phyloP scores from a whole-genome alignment of 148 eudicot genomes.

The Persicaria maculosa region DNA sequence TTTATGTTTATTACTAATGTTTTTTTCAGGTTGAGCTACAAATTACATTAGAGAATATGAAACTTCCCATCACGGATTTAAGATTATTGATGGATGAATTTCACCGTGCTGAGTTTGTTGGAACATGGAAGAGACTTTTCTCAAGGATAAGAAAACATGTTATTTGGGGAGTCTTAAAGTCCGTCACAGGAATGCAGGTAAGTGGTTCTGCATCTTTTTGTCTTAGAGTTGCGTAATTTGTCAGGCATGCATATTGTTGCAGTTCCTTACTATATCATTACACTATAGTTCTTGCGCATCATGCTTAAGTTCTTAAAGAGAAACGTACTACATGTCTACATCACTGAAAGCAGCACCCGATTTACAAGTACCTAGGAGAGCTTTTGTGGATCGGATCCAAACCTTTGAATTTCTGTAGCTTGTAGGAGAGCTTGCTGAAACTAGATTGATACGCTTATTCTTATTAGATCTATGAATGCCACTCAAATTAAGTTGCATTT shows the following conservation, averaged over 20 bases:
- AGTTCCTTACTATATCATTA: not conserved
- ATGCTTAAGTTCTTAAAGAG: not conserved
- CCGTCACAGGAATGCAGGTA: constrained; percentile 99
- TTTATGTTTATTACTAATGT: not conserved
- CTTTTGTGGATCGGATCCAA: not conserved
- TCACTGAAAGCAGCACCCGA: not conserved
- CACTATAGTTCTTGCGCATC: not conserved
- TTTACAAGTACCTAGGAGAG: not conserved
- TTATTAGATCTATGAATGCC: not conserved
- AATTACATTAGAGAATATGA: constrained; percentile 88
- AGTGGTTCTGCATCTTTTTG: not conserved
- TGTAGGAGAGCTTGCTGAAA: not conserved
- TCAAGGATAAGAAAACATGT: constrained; percentile 92
- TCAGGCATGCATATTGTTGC: not conserved
- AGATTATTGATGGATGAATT: constrained; percentile 96
- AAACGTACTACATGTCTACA: not conserved
- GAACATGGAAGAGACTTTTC: constrained; percentile 95
- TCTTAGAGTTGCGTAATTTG: not conserved
- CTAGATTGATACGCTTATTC: not conserved
- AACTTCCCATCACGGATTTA: constrained; percentile 83
- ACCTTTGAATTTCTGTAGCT: not conserved
- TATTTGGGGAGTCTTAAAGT: constrained; percentile 97
- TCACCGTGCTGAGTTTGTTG: constrained; percentile 88
- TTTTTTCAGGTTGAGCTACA: constrained; percentile 68
- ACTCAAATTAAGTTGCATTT: not conserved